Base-by-base conservation (phyloP, 176 grass and related monocot genomes). In the Melocanna baccifera region DNA sequence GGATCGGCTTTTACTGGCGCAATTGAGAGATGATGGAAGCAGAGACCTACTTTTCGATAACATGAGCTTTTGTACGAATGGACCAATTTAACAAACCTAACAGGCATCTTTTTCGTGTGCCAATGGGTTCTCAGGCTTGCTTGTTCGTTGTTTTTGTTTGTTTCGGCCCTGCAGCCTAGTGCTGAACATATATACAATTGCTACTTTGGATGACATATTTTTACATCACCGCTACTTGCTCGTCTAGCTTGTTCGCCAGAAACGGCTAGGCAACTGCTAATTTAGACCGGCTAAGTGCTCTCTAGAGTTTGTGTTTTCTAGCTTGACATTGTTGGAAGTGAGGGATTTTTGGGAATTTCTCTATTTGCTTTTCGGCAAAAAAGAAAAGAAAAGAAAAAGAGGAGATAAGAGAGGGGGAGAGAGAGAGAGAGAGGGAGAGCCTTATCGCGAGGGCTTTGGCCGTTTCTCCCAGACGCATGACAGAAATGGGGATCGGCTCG, bases 1-100 rank as follows among this genome's bases (percentile, higher is more conserved):
- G 41, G 65, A 50, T 65, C 7, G 28, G 57, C 78, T 86, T 90
- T 63, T 4, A 72, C 88, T 86, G 65, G 51, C 51, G 78, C 57
- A 42, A 62, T 73, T 40, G 84, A 65, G 73, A 32, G 73, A 83
- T 90, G 88, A 90, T 73, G 1, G 74, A 87, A 90, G 79, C 73
- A 71, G 34, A 67, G 48, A 28, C 55, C 55, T 50, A 20, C 59
- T 53, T 87, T 79, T 87, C 67, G 47, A 75, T 29, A 59, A 48
- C 78, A 82, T 57, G 41, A 74, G 58, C 84, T 90, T 90, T 90
- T 73, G 73, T 41, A 14, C 47, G 75, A 77, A 87, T 79, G 67
- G 84, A 87, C 73, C 67, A 45, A 57, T 74, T 83, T 82, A 90
- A 73, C 79, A 25, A 82, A 30, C 77, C 59, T 63, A 82, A 75